Percentiles rank a stretch among this genome's conserved stretches.
phyloP scores from a whole-genome alignment of 169 alveolate species.

The Plasmodium blacklocki region DNA sequence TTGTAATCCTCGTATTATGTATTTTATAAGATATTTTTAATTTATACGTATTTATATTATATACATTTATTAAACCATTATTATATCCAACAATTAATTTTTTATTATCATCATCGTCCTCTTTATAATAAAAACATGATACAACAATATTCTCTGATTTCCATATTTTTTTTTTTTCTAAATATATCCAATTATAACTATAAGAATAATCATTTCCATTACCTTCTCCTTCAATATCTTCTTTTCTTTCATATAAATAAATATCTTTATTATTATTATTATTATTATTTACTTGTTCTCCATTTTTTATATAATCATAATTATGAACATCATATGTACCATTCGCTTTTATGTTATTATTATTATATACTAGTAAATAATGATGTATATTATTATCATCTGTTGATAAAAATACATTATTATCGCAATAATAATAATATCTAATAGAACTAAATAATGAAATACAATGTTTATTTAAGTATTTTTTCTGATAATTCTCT shows the following conservation, averaged over 20 bases:
- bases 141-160: constrained; percentile 35
- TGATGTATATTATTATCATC: constrained; percentile 67
- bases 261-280: constrained; percentile 19
- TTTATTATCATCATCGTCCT: background rate
- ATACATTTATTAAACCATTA: constrained; percentile 50
- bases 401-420: constrained; percentile 49
- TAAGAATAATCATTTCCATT: constrained; percentile 35
- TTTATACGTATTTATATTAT: constrained; percentile 45
- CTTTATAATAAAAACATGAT: constrained; percentile 44
- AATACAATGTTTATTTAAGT: constrained; percentile 40
- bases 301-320: background rate
- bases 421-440: constrained; percentile 14
- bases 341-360: too few relatives aligned
- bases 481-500: constrained; percentile 49
- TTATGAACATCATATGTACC: background rate
- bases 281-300: background rate
- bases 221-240: constrained; percentile 10
- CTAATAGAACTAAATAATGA: constrained; percentile 60
- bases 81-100: constrained; percentile 66
- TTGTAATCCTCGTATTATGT: constrained; percentile 70
- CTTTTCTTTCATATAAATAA: constrained; percentile 50
- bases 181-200: constrained; percentile 56
- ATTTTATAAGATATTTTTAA: constrained; percentile 48
- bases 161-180: constrained; percentile 50
- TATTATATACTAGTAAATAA: constrained; percentile 23